phyloP scores from a whole-genome alignment of 2,329 filamentous ascomycete species.

The Colletotrichum tabaci region DNA sequence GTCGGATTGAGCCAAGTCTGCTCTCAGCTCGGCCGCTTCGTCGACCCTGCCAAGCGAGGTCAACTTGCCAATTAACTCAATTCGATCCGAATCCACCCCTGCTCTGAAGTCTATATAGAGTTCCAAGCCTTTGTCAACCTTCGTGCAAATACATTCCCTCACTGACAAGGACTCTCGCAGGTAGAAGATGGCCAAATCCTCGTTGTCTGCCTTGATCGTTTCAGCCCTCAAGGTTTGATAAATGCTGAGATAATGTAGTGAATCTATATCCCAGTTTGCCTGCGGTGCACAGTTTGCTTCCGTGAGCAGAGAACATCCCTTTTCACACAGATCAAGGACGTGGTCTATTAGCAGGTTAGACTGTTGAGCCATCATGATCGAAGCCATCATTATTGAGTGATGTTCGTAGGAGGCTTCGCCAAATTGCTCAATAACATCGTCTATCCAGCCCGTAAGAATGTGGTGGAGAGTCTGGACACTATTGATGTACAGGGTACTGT shows the following conservation, averaged over 20 bases:
- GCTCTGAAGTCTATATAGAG: accelerated
- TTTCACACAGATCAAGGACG: neutral
- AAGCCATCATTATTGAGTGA: accelerated
- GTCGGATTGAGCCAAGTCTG: neutral
- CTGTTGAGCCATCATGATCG: accelerated
- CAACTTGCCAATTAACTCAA: neutral
- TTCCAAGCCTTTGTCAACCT: accelerated
- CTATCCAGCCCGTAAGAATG: neutral
- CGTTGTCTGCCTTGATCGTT: accelerated
- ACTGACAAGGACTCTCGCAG: neutral
- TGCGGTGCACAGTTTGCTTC: neutral
- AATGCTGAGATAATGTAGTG: accelerated
- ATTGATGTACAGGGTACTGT: neutral
- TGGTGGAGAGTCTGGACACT: neutral
- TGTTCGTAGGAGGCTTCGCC: neutral
- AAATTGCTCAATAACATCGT: too few relatives aligned
- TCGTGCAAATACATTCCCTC: neutral
- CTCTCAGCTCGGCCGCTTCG: neutral
- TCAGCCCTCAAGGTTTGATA: accelerated
- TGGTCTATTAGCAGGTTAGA: too few relatives aligned
- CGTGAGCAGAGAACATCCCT: neutral
- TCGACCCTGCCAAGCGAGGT: neutral
- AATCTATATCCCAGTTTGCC: accelerated
- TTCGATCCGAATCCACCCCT: neutral
- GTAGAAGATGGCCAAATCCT: neutral